Base-by-base conservation (phyloP, 768 basidiomycete species). In the Ramaria sp. region DNA sequence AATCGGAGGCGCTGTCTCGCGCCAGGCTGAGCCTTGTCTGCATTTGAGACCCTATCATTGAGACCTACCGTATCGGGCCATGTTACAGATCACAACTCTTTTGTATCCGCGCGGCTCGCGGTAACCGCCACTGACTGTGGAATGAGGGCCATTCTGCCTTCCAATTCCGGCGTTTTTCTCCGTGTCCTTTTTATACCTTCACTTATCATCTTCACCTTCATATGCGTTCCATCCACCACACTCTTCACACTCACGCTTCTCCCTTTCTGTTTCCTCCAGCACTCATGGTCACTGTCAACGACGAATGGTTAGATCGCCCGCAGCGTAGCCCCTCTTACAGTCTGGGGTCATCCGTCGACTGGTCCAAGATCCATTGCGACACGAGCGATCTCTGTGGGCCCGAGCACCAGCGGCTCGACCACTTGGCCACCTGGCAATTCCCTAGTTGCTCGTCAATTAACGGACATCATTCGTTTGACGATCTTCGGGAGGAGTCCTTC, bases 31-130 rank as follows among this genome's bases (percentile, higher is more conserved):
- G 51, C 2, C 51, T 52, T 13, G 37, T 37, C 17, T 52, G 37
- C 51, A 52, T 19, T 13, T 52, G 51, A 33, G 51, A 52, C 51
- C 37, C 51, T 52, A 52, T 52, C 51, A 52, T 34, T 19, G 15
- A 51, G 7, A 1, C 33, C 51, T 52, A 17, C 51, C 51, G 31
- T 31, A 37, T 52, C 37, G 13, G 51, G 33, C 24, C 51, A 2
- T 38, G 37, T 7, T 52, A 52, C 37, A 52, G 51, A 52, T 52
- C 51, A 7, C 33, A 37, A n/a, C 24, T 24, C 33, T 22, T 37
- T 33, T 34, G 15, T 52, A 24, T 52, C 51, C 51, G 34, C 9
- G 34, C 34, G 51, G 24, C 20, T 37, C 37, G 31, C 37, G 51
- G 34, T 52, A 15, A 39, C 51, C 30, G 51, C 37, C 31, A 39